Base-by-base conservation (phyloP, 2,329 filamentous ascomycete genomes). In the Aspergillus luchuensis region DNA sequence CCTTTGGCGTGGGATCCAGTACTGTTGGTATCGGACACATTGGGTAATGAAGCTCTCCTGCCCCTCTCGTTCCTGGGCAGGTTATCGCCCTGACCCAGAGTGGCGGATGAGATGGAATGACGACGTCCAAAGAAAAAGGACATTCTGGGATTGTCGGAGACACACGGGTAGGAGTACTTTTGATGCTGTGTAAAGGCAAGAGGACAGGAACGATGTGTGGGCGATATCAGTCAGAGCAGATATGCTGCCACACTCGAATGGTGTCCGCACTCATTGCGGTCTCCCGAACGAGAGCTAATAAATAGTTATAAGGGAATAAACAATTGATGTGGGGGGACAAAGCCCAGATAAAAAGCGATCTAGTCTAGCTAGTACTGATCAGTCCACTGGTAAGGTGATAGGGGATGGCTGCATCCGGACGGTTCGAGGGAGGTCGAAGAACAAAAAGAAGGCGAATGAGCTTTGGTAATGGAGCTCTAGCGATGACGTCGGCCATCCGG, bases 81-180 rank as follows among this genome's bases (percentile, higher is more conserved):
- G 23, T 50, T 50, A 28, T 63, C 61, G 19, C 60, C 33, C 25
- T 66, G 59, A 17, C 53, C 47, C 38, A 63, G 41, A 21, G 61
- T 45, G 41, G 59, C 61, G 23, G 66, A 67, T 17, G 71, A 66
- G 23, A 67, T 45, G 25, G 70, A 69, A 56, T 70, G 71, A 36
- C 68, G 71, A 54, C 70, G 70, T 30, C 71, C 67, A 28, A 72
- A 67, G 43, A 71, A 62, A 51, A 67, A 71, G 33, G 66, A 63
- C 71, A 73, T 71, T 28, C 15, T 57, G 30, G 6, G 23, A 5
- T 25, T 36, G 21, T 39, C 45, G 15, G 17, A 17, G 41, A 11
- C 11, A 2, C 15, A 11, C 10, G 11, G 41, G 41, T 10, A 45
- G 2, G 10, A 21, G 8, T 23, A 5, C 33, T 36, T 36, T 36